A percentile compares a stretch with the other conserved stretches of the same genome.
Conservation (phyloP, 768 basidiomycete genomes). For the Suillus tomentosus region DNA sequence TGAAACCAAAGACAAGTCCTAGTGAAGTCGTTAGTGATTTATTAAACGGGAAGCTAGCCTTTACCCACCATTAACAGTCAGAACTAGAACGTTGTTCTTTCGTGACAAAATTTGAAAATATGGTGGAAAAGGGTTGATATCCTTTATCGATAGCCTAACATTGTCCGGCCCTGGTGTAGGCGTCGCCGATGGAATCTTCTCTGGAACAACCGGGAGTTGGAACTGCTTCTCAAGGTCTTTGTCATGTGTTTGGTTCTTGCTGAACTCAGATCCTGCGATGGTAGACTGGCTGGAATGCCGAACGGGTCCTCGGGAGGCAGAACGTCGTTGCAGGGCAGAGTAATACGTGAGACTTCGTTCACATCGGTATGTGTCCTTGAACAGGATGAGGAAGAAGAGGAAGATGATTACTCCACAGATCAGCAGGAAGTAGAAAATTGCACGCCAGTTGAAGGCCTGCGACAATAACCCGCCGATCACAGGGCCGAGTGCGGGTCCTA, state of each 20-base stretch:
- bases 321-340: slow-evolving; percentile 52
- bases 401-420: slow-evolving; percentile 59
- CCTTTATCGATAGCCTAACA: slow-evolving; percentile 59
- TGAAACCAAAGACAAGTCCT: slow-evolving; percentile 74
- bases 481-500: slow-evolving; percentile 74
- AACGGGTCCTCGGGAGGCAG: slow-evolving; percentile 26
- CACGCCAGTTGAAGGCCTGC: slow-evolving; percentile 72
- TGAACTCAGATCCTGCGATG: slow-evolving; percentile 17
- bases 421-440: slow-evolving; percentile 81
- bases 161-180: slow-evolving; percentile 23
- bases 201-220: slow-evolving; percentile 29
- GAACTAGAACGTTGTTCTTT: slow-evolving; percentile 66
- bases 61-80: slow-evolving; percentile 37
- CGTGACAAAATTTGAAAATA: slow-evolving; percentile 58
- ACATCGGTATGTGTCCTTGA: slow-evolving; percentile 81
- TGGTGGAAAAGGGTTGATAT: slow-evolving; percentile 76
- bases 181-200: slow-evolving; percentile 18
- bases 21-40: slow-evolving; percentile 10
- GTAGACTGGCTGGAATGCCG: slow-evolving; percentile 25
- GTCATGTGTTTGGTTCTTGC: slow-evolving; percentile 16
- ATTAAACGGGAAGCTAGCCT: not conserved
- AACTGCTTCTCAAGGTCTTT: slow-evolving; percentile 18
- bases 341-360: slow-evolving; percentile 85
- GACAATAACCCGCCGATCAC: slow-evolving; percentile 72
- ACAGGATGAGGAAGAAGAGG: slow-evolving; percentile 61